Evolutionary conservation across 371 early-diverging fungal genomes (phyloP).

Genomic region (Parasitella parasitica): DNA sequence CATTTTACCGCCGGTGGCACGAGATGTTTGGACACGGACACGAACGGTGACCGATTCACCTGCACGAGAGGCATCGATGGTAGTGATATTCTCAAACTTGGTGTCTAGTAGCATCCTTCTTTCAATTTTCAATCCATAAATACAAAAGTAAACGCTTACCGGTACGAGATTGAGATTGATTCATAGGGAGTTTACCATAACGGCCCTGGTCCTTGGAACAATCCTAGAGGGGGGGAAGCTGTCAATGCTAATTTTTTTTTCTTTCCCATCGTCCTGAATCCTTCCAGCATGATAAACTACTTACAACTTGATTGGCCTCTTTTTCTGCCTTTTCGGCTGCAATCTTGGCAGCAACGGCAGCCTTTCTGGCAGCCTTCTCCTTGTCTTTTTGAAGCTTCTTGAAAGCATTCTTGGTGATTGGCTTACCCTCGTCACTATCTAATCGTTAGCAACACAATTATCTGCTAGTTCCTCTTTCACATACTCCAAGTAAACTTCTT

Average conservation of each 20-base stretch:
- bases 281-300: constrained; percentile 2
- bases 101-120: constrained; percentile 23
- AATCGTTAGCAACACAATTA: background rate
- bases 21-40: constrained; percentile 89
- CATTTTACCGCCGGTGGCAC: constrained; percentile 87
- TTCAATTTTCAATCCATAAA: background rate
- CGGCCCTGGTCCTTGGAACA: constrained; percentile 59
- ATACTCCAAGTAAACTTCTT: constrained; percentile 61
- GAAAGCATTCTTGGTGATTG: constrained; percentile 87
- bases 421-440: constrained; percentile 81
- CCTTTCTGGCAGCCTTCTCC: constrained; percentile 85
- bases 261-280: background rate
- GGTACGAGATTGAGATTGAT: constrained; percentile 79
- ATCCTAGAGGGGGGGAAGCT: background rate
- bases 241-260: background rate
- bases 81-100: constrained; percentile 53
- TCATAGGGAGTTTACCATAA: constrained; percentile 89
- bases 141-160: constrained; percentile 49
- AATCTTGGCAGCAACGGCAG: constrained; percentile 73
- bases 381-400: constrained; percentile 93
- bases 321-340: constrained; percentile 87
- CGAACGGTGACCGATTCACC: constrained; percentile 81
- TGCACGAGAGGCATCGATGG: constrained; percentile 61
- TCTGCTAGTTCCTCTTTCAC: background rate
- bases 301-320: constrained; percentile 67